Percentiles rank a stretch among this genome's conserved stretches.
phyloP scores from a whole-genome alignment of 495 filamentous ascomycete genomes.

The Daldinia grandis region DNA sequence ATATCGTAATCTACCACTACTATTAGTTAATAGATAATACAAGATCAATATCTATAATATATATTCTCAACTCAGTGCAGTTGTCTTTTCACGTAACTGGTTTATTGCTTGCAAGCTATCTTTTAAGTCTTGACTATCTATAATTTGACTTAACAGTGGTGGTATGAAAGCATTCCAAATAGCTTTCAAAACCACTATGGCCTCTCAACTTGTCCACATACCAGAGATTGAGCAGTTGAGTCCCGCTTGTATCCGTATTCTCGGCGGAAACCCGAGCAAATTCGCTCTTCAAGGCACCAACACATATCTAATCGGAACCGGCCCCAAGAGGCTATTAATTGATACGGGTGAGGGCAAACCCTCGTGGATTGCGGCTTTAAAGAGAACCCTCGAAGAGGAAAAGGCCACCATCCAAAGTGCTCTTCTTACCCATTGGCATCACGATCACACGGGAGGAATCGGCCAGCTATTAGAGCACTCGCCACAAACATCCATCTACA shows the following conservation, averaged over 20 bases:
- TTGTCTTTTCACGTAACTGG: background rate
- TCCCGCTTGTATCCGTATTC: slow-evolving; percentile 72
- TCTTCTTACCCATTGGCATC: slow-evolving; percentile 91
- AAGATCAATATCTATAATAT: background rate
- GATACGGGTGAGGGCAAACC: slow-evolving; percentile 80
- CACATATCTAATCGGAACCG: slow-evolving; percentile 84
- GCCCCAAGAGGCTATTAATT: slow-evolving; percentile 72
- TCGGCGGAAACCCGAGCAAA: slow-evolving; percentile 84
- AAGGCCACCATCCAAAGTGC: slow-evolving; percentile 68
- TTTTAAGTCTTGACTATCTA: background rate
- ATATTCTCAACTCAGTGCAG: background rate
- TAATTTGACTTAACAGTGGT: slow-evolving; percentile 3
- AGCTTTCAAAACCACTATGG: slow-evolving; percentile 43
- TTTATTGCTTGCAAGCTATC: background rate
- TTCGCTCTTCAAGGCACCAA: slow-evolving; percentile 74
- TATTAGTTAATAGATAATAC: background rate
- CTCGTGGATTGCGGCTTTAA: slow-evolving; percentile 67
- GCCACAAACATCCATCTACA: slow-evolving; percentile 65
- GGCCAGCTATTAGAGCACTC: slow-evolving; percentile 68
- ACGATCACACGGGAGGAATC: slow-evolving; percentile 82
- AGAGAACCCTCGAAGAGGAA: slow-evolving; percentile 69
- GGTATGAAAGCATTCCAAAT: slow-evolving; percentile 39
- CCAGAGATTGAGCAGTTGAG: slow-evolving; percentile 73
- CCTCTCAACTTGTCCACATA: slow-evolving; percentile 55
- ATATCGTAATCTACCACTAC: slow-evolving; percentile 3